Evolutionary conservation across 176 grass and related monocot genomes (phyloP).

Genomic region (Puya raimondii): DNA sequence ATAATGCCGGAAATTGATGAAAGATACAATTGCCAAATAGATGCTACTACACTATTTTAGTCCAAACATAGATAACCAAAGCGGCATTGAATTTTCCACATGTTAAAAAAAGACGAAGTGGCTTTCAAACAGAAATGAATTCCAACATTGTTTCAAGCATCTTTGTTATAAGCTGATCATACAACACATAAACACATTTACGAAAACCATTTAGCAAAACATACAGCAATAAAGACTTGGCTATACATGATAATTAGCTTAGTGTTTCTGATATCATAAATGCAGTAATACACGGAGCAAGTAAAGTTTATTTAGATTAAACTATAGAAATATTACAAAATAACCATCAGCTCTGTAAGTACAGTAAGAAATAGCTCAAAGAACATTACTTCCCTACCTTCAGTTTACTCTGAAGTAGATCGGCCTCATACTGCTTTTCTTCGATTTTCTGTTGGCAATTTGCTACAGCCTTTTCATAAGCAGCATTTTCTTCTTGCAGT

Average conservation of each 20-base stretch:
- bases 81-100: too few relatives aligned
- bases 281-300: too few relatives aligned
- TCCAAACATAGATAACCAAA: background rate
- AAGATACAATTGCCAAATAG: background rate
- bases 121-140: too few relatives aligned
- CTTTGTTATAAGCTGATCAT: too few relatives aligned
- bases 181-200: too few relatives aligned
- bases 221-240: too few relatives aligned
- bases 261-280: too few relatives aligned
- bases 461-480: slow-evolving; percentile 80
- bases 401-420: slow-evolving; percentile 48
- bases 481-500: slow-evolving; percentile 71
- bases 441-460: slow-evolving; percentile 72
- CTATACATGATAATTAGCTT: too few relatives aligned
- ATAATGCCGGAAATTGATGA: background rate
- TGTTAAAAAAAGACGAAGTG: too few relatives aligned
- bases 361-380: slow-evolving; percentile 3
- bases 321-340: background rate
- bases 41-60: background rate
- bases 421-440: slow-evolving; percentile 49
- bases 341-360: background rate
- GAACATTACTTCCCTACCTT: slow-evolving; percentile 30
- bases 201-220: too few relatives aligned
- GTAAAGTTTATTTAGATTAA: too few relatives aligned
- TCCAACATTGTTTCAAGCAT: too few relatives aligned